Evolutionary conservation across 2,329 filamentous ascomycete species (phyloP), one percentile per base, ranked within the genome.

Genomic region (Aureobasidium sp.): DNA sequence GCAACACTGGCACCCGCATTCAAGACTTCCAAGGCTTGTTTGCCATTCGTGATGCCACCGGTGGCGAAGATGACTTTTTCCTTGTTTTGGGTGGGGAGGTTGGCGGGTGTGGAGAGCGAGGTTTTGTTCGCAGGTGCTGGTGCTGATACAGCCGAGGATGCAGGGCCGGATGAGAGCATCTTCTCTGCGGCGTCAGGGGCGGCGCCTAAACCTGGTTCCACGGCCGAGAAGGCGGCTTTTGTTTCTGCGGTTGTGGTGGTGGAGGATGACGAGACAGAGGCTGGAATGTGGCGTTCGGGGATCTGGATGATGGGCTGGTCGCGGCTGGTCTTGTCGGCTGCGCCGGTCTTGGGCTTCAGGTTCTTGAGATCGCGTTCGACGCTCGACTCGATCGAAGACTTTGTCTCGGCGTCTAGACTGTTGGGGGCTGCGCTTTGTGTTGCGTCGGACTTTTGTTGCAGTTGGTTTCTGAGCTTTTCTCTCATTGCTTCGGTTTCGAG

Each of bases 61-160:
- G 91, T 94, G 0, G 93, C 93, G 72, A 97, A 97, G 64, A 99
- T 88, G 58, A 91, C 87, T 76, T 96, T 96, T 52, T 81, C 81
- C 64, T 78, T 66, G 29, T 65, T 51, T 25, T 25, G 22, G 48
- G 62, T 59, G 22, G 52, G 47, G 31, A 65, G 63, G 11, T 27
- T 20, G n/a, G 49, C 53, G 14, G 64, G 61, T 8, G 56, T 51
- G 3, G 58, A 60, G 29, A 59, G 36, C 17, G 64, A 64, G 3
- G 56, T 29, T 15, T 29, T 34, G 2, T 29, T 20, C 2, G 44
- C 11, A 2, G 34, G 11, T n/a, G 44, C 7, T 17, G 56, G 11
- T n/a, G 44, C 7, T 17, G 56, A 59, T 3, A 27, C 22, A 11
- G 45, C 25, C 11, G 56, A 48, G 15, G 56, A 37, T 8, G 45